Base-by-base conservation (phyloP, 139 green algal genomes). In the Haematococcus sp. region DNA sequence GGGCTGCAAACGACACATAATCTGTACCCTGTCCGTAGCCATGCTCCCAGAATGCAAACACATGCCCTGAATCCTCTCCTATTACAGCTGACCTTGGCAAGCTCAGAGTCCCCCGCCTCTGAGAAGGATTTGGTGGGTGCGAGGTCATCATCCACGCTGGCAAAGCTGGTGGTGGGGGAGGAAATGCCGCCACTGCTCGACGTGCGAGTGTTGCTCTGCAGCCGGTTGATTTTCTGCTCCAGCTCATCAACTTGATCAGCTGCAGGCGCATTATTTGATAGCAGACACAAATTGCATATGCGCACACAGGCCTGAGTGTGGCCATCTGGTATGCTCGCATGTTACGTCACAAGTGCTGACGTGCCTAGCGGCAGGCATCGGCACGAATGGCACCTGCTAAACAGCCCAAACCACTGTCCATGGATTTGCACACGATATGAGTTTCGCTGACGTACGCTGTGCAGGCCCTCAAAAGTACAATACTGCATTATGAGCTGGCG, bases 21-120 rank as follows among this genome's bases (percentile, higher is more conserved):
- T n/a, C n/a, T n/a, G n/a, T n/a, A n/a, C n/a, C n/a, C n/a, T n/a
- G n/a, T n/a, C n/a, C n/a, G n/a, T n/a, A n/a, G n/a, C n/a, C n/a
- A n/a, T n/a, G n/a, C n/a, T n/a, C n/a, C n/a, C n/a, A n/a, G n/a
- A n/a, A n/a, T n/a, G n/a, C n/a, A n/a, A n/a, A n/a, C n/a, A n/a
- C n/a, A n/a, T n/a, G n/a, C n/a, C n/a, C n/a, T n/a, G n/a, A n/a
- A n/a, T n/a, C n/a, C n/a, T n/a, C n/a, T n/a, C n/a, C n/a, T n/a
- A n/a, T n/a, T n/a, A n/a, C n/a, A n/a, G n/a, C 58, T 40, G 7
- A 77, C 74, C 16, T 56, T 67, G 7, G 84, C 72, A 25, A 89
- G 63, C 30, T 83, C 77, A 19, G 30, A 27, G 51, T 89, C 84
- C 11, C 80, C 78, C 20, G 70, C 78, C 19, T 85, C 80, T 31